These are phyloP conservation scores for Cytospora schulzeri DNA, from an alignment of 2,329 filamentous ascomycete species.

Conservation along the genomic window DNA sequence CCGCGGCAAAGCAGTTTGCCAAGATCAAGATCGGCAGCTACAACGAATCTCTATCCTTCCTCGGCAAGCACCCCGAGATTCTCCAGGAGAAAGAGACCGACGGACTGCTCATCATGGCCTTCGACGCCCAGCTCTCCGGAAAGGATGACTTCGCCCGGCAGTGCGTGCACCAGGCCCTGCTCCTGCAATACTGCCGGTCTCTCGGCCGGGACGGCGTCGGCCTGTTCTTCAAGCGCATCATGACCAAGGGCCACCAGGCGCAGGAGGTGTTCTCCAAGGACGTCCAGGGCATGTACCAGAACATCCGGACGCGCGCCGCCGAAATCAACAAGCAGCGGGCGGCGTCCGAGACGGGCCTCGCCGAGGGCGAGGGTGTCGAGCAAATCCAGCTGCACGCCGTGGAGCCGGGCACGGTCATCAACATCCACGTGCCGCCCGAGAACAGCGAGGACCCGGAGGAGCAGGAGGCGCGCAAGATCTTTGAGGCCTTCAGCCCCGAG, in stretches of 20 bases:
- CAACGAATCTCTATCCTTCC: slow-evolving; percentile 70
- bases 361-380: slow-evolving; percentile 68
- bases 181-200: slow-evolving; percentile 92
- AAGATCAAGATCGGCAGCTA: slow-evolving; percentile 78
- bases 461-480: slow-evolving; percentile 70
- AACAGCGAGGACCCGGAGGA: slow-evolving; percentile 67
- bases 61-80: slow-evolving; percentile 76
- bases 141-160: slow-evolving; percentile 77
- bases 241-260: slow-evolving; percentile 85
- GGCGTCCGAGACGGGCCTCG: slow-evolving; percentile 30
- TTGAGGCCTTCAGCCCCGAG: slow-evolving; percentile 79
- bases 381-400: slow-evolving; percentile 98
- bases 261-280: slow-evolving; percentile 91
- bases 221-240: slow-evolving; percentile 96
- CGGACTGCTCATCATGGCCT: slow-evolving; percentile 85
- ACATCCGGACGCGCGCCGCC: slow-evolving; percentile 74
- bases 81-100: slow-evolving; percentile 86
- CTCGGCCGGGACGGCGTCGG: slow-evolving; percentile 85
- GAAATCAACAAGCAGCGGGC: slow-evolving; percentile 66
- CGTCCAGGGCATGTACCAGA: slow-evolving; percentile 82
- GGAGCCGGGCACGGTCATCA: slow-evolving; percentile 88
- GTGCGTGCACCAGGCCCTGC: slow-evolving; percentile 88
- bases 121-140: slow-evolving; percentile 80
- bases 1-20: slow-evolving; percentile 78
- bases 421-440: slow-evolving; percentile 76